Evolutionary conservation across 768 basidiomycete genomes (phyloP), one percentile per base, ranked within the genome.

Genomic region (Leccinum broughii): DNA sequence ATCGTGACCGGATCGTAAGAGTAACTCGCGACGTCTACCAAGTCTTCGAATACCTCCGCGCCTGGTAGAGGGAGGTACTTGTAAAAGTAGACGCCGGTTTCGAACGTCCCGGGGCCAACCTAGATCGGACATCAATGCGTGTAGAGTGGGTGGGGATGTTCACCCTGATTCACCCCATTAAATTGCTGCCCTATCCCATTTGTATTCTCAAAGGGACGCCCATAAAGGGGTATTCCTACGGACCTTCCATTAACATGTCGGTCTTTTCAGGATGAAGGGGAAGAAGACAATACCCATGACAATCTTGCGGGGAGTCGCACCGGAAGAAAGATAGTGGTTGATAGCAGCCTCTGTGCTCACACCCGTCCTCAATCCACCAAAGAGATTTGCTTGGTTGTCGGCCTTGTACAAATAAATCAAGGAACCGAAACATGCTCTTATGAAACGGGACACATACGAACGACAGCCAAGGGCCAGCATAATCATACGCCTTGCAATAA

Each of bases 211-310:
- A 93, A 94, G 1, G 87, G 85, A 65, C 86, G 85, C 0, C 91
- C 92, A 66, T 93, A 94, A 4, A 92, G 77, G 4, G 92, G 92
- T 70, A 93, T n/a, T n/a, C n/a, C n/a, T n/a, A n/a, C n/a, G n/a
- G n/a, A n/a, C n/a, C n/a, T n/a, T 17, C 22, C 3, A 26, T 51
- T 52, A 15, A 50, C 35, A 44, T 7, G 1, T 20, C 1, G 4
- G 6, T 15, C 15, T 30, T 30, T 35, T 54, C n/a, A 26, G 1
- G 48, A 39, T 37, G 52, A 17, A 32, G 13, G 41, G 9, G 30
- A 22, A 15, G 46, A 14, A 17, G 4, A 24, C 50, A 69, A 54
- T 65, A 84, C 87, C 92, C 70, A 93, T 76, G 41, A 80, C 82
- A 44, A 93, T 82, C 75, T 92, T 92, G 63, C 72, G 69, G 0